Evolutionary conservation across 1,284 basidiomycete genomes (phyloP), one percentile per base, ranked within the genome.

Genomic region (Pseudozyma sp.): DNA sequence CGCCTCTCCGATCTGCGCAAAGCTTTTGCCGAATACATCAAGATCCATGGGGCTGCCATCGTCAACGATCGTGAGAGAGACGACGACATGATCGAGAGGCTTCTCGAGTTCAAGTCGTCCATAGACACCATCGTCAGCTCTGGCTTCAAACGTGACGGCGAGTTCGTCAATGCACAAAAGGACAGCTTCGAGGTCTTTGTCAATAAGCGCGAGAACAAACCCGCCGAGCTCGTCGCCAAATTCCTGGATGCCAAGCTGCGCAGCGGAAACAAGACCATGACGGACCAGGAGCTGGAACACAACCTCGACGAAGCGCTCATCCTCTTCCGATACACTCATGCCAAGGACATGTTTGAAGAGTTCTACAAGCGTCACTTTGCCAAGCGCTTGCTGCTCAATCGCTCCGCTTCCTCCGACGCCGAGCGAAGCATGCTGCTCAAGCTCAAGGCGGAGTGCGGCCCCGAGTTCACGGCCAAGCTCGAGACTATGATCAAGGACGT

Each of bases 141-240:
- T 7, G 56, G 64, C 47, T 79, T 81, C 54, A 46, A 50, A 54
- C 60, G 61, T 13, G 81, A 84, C 31, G 51, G 59, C 7, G 78
- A 80, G 9, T 85, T 86, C 60, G 65, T 63, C 16, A 73, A 87
- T 61, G 85, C 86, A 1, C 84, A 87, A 40, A 83, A 87, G 42
- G 91, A 92, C 63, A 92, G 91, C 0, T 95, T 97, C 85, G 87
- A 90, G n/a, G 86, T 85, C 13, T 94, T 92, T 37, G 92, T 98
- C 86, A 92, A 91, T 80, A 88, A 89, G 29, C 88, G 94, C 24
- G 90, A 90, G 57, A 92, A 91, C 81, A 94, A 92, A 73, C 94
- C 94, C 5, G 95, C 96, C 0, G 95, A 97, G 85, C 91, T 95
- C 89, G 92, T 97, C 61, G 96, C 97, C 11, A 94, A 94, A 82